A percentile compares a stretch with the other conserved stretches of the same genome.
Evolutionary conservation across 2,329 filamentous ascomycete species (phyloP).

Genomic region (Pseudogymnoascus sp.): DNA sequence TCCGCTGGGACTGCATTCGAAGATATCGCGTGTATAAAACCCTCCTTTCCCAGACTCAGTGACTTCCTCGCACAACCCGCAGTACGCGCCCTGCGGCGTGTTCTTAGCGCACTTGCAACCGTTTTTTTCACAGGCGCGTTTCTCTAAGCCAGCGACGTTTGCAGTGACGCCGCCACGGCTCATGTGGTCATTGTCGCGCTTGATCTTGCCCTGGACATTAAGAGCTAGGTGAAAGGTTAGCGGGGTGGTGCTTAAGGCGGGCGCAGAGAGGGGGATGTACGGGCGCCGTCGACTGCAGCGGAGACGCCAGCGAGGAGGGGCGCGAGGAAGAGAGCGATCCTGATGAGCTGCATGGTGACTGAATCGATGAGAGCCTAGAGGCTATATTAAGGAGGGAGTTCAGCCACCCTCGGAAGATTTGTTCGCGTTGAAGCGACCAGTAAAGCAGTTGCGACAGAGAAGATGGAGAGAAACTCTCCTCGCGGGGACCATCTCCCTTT

Average conservation of each 20-base stretch:
- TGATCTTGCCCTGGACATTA: background rate
- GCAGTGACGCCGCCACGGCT: background rate
- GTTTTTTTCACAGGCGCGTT: background rate
- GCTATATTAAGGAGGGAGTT: background rate
- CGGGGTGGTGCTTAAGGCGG: background rate
- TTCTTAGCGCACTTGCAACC: background rate
- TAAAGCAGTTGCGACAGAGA: background rate
- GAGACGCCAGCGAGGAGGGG: constrained; percentile 15
- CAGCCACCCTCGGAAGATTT: background rate
- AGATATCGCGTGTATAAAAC: background rate
- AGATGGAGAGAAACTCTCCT: background rate
- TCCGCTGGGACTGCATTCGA: background rate
- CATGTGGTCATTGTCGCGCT: background rate
- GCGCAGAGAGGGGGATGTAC: constrained; percentile 19
- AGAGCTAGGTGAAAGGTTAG: background rate
- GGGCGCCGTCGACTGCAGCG: constrained; percentile 19
- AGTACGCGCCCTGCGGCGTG: background rate
- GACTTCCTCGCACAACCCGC: background rate
- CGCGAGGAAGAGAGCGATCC: constrained; percentile 16
- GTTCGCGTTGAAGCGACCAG: background rate
- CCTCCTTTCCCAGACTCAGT: background rate
- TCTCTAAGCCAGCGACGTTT: background rate
- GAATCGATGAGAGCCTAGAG: background rate
- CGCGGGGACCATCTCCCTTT: background rate
- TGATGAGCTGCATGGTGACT: constrained; percentile 17